Base-by-base conservation (phyloP, 495 filamentous ascomycete genomes). In the Podospora fimiseda region DNA sequence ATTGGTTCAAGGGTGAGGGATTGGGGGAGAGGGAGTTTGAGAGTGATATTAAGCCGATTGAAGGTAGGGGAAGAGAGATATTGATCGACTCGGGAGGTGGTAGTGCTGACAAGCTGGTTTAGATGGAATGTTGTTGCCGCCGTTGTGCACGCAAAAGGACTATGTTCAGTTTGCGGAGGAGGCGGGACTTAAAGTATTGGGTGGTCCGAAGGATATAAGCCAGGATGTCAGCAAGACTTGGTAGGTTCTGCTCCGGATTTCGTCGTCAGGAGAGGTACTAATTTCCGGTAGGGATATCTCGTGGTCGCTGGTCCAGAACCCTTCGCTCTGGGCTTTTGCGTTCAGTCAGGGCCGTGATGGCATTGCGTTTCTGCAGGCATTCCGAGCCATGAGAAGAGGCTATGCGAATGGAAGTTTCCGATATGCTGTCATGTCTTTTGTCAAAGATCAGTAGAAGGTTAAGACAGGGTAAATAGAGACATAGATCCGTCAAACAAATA, bases 51-150 rank as follows among this genome's bases (percentile, higher is more conserved):
- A 71, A 72, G 55, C 76, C 74, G 2, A 82, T 83, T 44, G 79
- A 80, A 58, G 74, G 64, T 70, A n/a, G n/a, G 1, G 27, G 33
- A 22, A 16, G 11, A 18, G 36, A 13, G 27, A 33, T 33, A 11
- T 11, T 33, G 27, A n/a, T n/a, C n/a, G n/a, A n/a, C n/a, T n/a
- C 36, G 30, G 44, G 22, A 2, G 1, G 3, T 2, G 2, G 2
- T 1, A 14, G 22, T 20, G 22, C n/a, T 11, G 21, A 52, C 22
- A 59, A 37, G 7, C 1, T 23, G 18, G 2, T 19, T n/a, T 13
- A 74, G 79, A 80, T 58, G 79, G 79, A 14, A 81, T 81, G 79
- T 60, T 82, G 16, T 67, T 81, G 9, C 78, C 78, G 11, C 73
- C 70, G 14, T 65, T 81, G 9, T 79, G 75, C 54, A 76, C 70